Evolutionary conservation across 495 filamentous ascomycete species (phyloP).

Genomic region (Penicillium roqueforti): DNA sequence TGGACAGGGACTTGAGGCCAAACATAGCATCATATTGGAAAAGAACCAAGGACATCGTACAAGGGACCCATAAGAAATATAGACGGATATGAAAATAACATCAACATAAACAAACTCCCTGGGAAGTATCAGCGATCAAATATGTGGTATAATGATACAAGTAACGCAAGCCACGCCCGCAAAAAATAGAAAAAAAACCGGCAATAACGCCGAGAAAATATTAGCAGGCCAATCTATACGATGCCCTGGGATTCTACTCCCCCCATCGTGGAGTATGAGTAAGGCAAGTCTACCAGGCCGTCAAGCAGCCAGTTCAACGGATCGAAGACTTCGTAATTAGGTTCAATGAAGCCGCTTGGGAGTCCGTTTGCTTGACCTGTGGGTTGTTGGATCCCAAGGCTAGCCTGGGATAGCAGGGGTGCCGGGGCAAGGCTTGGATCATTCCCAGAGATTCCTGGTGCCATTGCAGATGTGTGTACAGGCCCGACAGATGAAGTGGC

Average conservation of each 20-base stretch:
- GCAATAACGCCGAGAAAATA: slow-evolving; percentile 14
- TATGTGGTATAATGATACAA: slow-evolving; percentile 34
- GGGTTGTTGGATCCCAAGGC: slow-evolving; percentile 28
- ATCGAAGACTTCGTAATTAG: slow-evolving; percentile 80
- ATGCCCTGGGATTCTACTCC: slow-evolving; percentile 41
- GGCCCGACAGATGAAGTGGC: slow-evolving; percentile 53
- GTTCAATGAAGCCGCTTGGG: slow-evolving; percentile 55
- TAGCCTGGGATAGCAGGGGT: slow-evolving; percentile 34
- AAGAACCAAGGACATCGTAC: slow-evolving; percentile 4
- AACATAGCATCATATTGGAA: background rate
- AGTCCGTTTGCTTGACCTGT: slow-evolving; percentile 35
- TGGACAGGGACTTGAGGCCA: background rate
- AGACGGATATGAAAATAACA: slow-evolving; percentile 7
- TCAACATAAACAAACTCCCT: slow-evolving; percentile 19
- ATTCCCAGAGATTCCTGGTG: slow-evolving; percentile 34
- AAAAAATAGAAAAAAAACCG: background rate
- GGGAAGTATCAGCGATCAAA: slow-evolving; percentile 22
- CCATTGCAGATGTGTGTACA: slow-evolving; percentile 29
- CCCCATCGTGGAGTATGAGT: slow-evolving; percentile 42
- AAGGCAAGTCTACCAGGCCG: slow-evolving; percentile 75
- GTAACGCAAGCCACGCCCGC: slow-evolving; percentile 17
- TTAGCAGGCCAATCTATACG: slow-evolving; percentile 19
- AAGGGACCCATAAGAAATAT: slow-evolving; percentile 5
- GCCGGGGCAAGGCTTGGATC: slow-evolving; percentile 49
- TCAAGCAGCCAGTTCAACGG: slow-evolving; percentile 89